Evolutionary conservation across 306 rosid genomes (phyloP).

Genomic region (Inga oerstediana): DNA sequence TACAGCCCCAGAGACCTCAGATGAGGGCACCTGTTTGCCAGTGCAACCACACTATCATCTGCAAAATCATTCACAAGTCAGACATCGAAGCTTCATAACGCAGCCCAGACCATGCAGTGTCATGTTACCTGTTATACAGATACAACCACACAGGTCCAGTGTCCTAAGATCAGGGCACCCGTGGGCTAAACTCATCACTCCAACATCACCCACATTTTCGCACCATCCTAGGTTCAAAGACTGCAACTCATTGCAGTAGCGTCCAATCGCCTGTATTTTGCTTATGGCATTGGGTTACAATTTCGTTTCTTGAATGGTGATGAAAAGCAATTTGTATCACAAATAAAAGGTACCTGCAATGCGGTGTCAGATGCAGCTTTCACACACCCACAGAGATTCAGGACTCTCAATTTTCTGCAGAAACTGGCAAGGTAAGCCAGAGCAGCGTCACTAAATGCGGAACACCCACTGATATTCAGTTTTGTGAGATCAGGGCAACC

Average conservation of each 20-base stretch:
- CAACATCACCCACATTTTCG: slow-evolving; percentile 74
- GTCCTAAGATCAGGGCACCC: slow-evolving; percentile 93
- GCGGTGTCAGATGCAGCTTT: slow-evolving; percentile 80
- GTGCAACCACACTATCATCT: slow-evolving; percentile 95
- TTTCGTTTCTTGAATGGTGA: neutral
- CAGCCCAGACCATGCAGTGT: neutral
- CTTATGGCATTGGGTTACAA: slow-evolving; percentile 2
- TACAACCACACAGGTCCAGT: slow-evolving; percentile 86
- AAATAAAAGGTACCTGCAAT: slow-evolving; percentile 59
- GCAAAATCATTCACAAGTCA: slow-evolving; percentile 35
- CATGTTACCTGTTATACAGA: slow-evolving; percentile 73
- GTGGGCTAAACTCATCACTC: slow-evolving; percentile 79
- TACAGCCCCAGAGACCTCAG: slow-evolving; percentile 87
- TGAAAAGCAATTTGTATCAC: neutral
- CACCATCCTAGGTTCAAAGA: slow-evolving; percentile 95
- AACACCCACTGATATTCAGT: slow-evolving; percentile 86
- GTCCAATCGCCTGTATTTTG: slow-evolving; percentile 78
- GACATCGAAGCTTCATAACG: neutral
- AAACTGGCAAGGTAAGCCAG: slow-evolving; percentile 74
- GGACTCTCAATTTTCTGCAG: slow-evolving; percentile 68
- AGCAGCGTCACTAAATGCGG: slow-evolving; percentile 74
- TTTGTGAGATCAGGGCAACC: slow-evolving; percentile 75
- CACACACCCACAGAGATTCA: slow-evolving; percentile 92
- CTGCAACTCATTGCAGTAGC: slow-evolving; percentile 75
- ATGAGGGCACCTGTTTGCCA: slow-evolving; percentile 76